Base-by-base conservation (phyloP, 2,329 filamentous ascomycete genomes). In the Scedosporium minutisporum region DNA sequence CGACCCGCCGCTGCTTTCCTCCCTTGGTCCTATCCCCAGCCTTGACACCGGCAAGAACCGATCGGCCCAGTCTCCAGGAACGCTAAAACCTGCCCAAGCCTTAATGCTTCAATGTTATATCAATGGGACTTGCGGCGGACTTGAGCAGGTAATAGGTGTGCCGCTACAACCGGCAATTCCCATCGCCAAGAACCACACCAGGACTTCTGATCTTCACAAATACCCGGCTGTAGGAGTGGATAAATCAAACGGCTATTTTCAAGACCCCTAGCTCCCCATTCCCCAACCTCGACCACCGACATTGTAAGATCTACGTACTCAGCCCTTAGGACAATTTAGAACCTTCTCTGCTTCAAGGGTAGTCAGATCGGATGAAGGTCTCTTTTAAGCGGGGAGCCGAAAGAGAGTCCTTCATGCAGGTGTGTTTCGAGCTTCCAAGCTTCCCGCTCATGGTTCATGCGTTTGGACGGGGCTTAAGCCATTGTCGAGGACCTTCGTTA, bases 221-320 rank as follows among this genome's bases (percentile, higher is more conserved):
- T 33, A 61, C 59, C 59, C 59, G 59, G 59, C 42, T 51, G 23
- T 21, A 29, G n/a, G 25, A n/a, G 7, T 61, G 59, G 59, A 16
- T 61, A 61, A 61, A 61, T 51, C 46, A 42, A 38, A 46, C 59
- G 59, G 59, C 23, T 61, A 61, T 51, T 51, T 51, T 25, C 42
- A 14, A 29, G 51, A 27, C 23, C 44, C 44, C 44, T 53, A 33
- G 29, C 23, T 7, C 12, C 16, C 10, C 10, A 9, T 29, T 33
- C 44, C 44, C 14, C 27, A 51, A 10, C 23, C 21, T 48, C 51
- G 27, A 23, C 33, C 33, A 9, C 7, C 25, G 21, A 44, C 42
- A 53, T 61, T 46, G 59, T 55, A 23, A 55, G 51, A 23, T 23
- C 51, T 23, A 27, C 51, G 51, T 55, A 27, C 18, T 55, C 51